Percentiles rank a stretch among this genome's conserved stretches.
Evolutionary conservation across 768 basidiomycete species (phyloP).

Genomic region (Clavulina sp.): DNA sequence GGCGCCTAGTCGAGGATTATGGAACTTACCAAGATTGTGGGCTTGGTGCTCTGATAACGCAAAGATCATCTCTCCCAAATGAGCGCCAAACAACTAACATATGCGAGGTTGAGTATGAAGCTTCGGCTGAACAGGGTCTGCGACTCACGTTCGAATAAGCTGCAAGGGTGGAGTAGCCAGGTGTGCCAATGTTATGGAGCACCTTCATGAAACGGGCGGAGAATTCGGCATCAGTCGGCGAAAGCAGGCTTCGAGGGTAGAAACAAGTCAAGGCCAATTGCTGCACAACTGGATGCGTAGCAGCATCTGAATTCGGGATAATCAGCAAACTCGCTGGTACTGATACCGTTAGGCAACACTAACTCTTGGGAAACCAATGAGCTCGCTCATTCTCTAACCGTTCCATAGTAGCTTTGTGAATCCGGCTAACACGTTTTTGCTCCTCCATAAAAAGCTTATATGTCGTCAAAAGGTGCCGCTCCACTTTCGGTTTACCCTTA

Average conservation of each 20-base stretch:
- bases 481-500: not conserved
- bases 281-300: conserved; percentile 20
- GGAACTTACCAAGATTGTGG: conserved; percentile 63
- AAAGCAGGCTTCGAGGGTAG: conserved; percentile 79
- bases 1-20: not conserved
- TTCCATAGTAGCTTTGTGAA: conserved; percentile 20
- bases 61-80: conserved; percentile 70
- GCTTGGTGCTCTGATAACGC: conserved; percentile 95
- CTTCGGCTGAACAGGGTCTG: not conserved
- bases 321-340: not conserved
- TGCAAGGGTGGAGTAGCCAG: conserved; percentile 69
- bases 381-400: conserved; percentile 60
- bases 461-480: not conserved
- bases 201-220: conserved; percentile 81
- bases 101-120: not conserved
- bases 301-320: not conserved
- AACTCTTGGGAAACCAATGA: conserved; percentile 66
- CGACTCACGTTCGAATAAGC: conserved; percentile 61
- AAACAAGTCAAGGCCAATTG: conserved; percentile 71
- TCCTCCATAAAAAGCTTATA: not conserved
- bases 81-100: conserved; percentile 64
- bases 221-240: conserved; percentile 92
- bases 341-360: not conserved
- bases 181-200: conserved; percentile 76
- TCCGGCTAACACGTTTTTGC: not conserved